Conservation (phyloP, 2,329 filamentous ascomycete genomes). For the Diaporthe eres region DNA sequence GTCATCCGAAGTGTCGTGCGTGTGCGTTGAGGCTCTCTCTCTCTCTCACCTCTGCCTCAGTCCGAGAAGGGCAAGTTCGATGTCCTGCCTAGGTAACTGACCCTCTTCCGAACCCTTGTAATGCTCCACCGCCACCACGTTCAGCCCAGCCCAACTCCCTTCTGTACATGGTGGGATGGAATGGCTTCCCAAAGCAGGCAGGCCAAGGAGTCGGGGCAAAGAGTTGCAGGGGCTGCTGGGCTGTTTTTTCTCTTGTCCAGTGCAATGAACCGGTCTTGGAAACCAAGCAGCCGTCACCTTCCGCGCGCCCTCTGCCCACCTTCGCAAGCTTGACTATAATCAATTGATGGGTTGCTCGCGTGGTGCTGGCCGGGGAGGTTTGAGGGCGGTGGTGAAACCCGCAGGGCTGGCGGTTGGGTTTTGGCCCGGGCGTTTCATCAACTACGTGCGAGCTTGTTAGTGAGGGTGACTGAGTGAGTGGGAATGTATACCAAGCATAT, state of each 20-base stretch:
- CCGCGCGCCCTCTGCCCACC: background rate
- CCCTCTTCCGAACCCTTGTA: background rate
- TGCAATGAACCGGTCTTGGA: background rate
- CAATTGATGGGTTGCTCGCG: background rate
- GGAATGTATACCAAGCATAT: too few species aligned
- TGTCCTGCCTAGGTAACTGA: background rate
- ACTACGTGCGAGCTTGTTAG: background rate
- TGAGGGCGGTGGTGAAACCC: slow-evolving; percentile 15
- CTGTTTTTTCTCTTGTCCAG: too few species aligned
- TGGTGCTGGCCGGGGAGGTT: background rate
- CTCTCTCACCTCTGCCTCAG: background rate
- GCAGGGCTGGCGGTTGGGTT: background rate
- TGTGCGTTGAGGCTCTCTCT: slow-evolving; percentile 13
- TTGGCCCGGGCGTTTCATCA: slow-evolving; percentile 18
- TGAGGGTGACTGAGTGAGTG: background rate
- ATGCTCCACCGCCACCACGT: background rate
- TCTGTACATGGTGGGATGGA: background rate
- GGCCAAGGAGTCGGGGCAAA: background rate
- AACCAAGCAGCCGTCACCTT: slow-evolving; percentile 1
- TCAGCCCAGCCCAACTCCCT: too few species aligned
- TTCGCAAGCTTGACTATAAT: slow-evolving; percentile 28
- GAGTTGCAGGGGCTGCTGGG: background rate
- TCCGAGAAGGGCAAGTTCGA: too few species aligned
- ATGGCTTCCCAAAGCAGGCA: background rate
- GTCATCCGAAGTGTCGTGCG: slow-evolving; percentile 10